phyloP scores from a whole-genome alignment of 2,329 filamentous ascomycete genomes.

The Ophiostoma ips region DNA sequence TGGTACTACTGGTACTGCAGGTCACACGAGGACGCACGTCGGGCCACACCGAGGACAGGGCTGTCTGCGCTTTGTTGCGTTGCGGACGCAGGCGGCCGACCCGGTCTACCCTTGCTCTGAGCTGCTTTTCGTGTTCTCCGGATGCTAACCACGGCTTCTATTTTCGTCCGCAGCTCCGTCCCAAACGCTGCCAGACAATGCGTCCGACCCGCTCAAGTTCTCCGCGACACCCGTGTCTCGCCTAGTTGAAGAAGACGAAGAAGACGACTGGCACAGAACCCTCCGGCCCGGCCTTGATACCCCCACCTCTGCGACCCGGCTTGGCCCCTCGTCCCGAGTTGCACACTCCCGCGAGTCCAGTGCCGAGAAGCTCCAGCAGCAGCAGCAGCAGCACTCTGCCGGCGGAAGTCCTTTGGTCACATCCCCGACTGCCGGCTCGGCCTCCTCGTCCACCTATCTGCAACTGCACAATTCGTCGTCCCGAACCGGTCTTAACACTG shows the following conservation, averaged over 20 bases:
- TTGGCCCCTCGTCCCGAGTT: constrained; percentile 21
- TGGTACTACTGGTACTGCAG: neutral
- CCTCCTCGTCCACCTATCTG: constrained; percentile 22
- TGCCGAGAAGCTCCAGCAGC: constrained; percentile 35
- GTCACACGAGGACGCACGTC: neutral
- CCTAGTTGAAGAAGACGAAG: constrained; percentile 41
- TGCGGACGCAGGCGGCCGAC: neutral
- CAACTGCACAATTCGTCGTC: constrained; percentile 27
- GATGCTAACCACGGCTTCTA: constrained; percentile 4
- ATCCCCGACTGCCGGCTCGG: constrained; percentile 16
- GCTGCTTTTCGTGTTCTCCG: neutral
- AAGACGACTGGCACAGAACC: constrained; percentile 38
- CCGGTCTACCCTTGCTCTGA: neutral
- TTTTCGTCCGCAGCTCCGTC: constrained; percentile 34
- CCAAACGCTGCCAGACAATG: constrained; percentile 43
- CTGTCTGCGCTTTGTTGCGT: neutral
- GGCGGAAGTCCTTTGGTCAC: neutral
- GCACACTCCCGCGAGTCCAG: constrained; percentile 46
- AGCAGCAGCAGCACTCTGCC: constrained; percentile 2
- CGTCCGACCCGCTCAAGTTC: constrained; percentile 38
- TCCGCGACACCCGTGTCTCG: constrained; percentile 35
- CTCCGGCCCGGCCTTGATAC: constrained; percentile 31
- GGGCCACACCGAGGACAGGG: neutral
- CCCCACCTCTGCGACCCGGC: constrained; percentile 11
- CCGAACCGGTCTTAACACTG: constrained; percentile 27